Percentiles rank a stretch among this genome's conserved stretches.
Evolutionary conservation across 495 filamentous ascomycete species (phyloP).

Genomic region (Saxophila tyrrhenica): DNA sequence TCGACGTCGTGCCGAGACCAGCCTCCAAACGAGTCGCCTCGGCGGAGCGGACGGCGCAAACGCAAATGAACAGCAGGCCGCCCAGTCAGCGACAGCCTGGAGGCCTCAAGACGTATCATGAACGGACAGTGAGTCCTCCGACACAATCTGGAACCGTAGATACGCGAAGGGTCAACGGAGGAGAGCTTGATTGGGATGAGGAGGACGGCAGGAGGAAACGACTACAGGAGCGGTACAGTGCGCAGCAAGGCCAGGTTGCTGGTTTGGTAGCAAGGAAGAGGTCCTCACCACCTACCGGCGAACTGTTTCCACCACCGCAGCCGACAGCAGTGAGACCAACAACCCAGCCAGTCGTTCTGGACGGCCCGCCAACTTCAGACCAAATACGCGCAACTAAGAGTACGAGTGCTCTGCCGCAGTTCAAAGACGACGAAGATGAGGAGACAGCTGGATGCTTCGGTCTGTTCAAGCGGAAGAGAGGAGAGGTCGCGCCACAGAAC

Average conservation of each 20-base stretch:
- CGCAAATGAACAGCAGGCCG: not conserved
- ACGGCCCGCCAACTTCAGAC: constrained; percentile 12
- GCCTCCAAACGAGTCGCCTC: not conserved
- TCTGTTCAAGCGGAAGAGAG: constrained; percentile 17
- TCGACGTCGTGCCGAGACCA: not conserved
- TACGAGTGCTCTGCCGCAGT: not conserved
- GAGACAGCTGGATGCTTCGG: constrained; percentile 15
- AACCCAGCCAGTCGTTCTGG: not conserved
- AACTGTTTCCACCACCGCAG: constrained; percentile 14
- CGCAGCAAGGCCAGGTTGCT: not conserved
- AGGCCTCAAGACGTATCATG: not conserved
- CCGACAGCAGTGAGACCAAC: not conserved
- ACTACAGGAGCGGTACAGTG: not conserved
- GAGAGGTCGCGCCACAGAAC: not conserved
- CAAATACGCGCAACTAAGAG: constrained; percentile 17
- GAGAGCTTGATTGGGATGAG: not conserved
- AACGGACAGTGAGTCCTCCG: constrained; percentile 2
- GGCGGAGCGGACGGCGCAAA: not conserved
- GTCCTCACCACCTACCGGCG: constrained; percentile 1
- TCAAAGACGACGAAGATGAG: not conserved
- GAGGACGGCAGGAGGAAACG: not conserved
- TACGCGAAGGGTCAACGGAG: not conserved
- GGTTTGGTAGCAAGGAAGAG: not conserved
- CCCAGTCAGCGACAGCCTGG: not conserved
- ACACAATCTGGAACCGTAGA: not conserved